phyloP scores from a whole-genome alignment of 345 rosid genomes.

The Litchi chinensis region DNA sequence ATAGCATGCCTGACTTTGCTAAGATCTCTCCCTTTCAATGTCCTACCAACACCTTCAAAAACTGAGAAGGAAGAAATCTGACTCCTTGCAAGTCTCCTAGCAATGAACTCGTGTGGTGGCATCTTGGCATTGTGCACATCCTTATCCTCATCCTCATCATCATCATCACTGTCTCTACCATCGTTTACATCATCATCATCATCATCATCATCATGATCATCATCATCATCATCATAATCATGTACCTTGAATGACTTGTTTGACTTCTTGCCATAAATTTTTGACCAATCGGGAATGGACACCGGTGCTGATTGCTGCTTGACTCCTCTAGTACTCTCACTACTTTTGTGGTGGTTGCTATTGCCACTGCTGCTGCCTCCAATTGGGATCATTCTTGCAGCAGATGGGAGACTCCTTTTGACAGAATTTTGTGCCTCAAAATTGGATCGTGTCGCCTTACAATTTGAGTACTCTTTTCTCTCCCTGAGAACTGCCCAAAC shows the following conservation, averaged over 20 bases:
- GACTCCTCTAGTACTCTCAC: conserved; percentile 18
- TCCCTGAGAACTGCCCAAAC: conserved; percentile 48
- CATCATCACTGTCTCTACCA: conserved; percentile 10
- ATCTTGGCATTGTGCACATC: conserved; percentile 33
- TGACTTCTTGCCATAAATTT: conserved; percentile 36
- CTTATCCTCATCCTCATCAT: conserved; percentile 30
- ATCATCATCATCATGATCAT: conserved; percentile 11
- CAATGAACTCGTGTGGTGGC: conserved; percentile 79
- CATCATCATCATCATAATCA: conserved; percentile 21
- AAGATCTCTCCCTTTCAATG: conserved; percentile 81
- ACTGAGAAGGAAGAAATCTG: conserved; percentile 75
- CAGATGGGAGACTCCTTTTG: conserved; percentile 39
- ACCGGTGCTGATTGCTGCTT: conserved; percentile 69
- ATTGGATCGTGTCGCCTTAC: conserved; percentile 10
- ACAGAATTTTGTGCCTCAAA: conserved; percentile 30
- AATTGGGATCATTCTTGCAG: conserved; percentile 59
- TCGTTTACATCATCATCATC: conserved; percentile 15
- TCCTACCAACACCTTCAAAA: conserved; percentile 84
- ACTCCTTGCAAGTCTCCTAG: conserved; percentile 58
- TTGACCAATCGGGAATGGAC: conserved; percentile 76
- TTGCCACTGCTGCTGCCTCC: conserved; percentile 3
- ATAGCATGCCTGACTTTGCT: conserved; percentile 77
- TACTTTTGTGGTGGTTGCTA: conserved; percentile 16
- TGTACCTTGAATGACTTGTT: conserved; percentile 28
- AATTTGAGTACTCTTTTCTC: conserved; percentile 29